phyloP scores from a whole-genome alignment of 495 filamentous ascomycete species.

The Haplographium delicatum region DNA sequence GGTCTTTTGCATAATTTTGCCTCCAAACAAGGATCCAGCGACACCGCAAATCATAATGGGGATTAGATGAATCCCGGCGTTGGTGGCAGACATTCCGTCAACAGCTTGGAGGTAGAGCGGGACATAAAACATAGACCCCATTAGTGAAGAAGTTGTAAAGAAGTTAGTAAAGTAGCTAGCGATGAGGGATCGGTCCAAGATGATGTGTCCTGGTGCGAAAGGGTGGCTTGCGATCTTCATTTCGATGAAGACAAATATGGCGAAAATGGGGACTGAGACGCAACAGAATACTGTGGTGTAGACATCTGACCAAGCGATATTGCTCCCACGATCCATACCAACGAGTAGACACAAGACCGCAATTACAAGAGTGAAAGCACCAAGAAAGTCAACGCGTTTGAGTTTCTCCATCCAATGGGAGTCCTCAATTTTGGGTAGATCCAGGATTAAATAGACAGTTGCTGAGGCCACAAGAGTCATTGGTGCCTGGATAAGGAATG shows the following conservation, averaged over 20 bases:
- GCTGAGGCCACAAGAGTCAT: slow-evolving; percentile 63
- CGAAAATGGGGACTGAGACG: slow-evolving; percentile 56
- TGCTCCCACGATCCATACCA: slow-evolving; percentile 74
- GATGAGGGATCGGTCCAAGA: slow-evolving; percentile 64
- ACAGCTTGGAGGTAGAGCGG: slow-evolving; percentile 79
- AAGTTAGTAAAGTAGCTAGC: slow-evolving; percentile 71
- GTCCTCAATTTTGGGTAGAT: slow-evolving; percentile 53
- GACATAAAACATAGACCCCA: slow-evolving; percentile 66
- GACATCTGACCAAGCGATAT: slow-evolving; percentile 59
- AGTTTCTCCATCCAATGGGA: slow-evolving; percentile 45
- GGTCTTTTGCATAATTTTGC: slow-evolving; percentile 67
- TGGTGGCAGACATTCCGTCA: slow-evolving; percentile 57
- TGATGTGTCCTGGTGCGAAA: slow-evolving; percentile 75
- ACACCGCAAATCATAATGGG: slow-evolving; percentile 62
- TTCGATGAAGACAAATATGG: slow-evolving; percentile 67
- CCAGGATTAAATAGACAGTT: slow-evolving; percentile 55
- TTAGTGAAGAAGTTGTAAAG: slow-evolving; percentile 64
- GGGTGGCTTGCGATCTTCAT: slow-evolving; percentile 65
- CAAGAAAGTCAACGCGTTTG: slow-evolving; percentile 72
- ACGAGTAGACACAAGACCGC: slow-evolving; percentile 70
- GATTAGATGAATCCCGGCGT: slow-evolving; percentile 60
- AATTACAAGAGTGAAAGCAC: slow-evolving; percentile 62
- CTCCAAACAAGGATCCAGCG: slow-evolving; percentile 61
- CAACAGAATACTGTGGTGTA: slow-evolving; percentile 55
- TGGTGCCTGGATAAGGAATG: slow-evolving; percentile 68